Conservation (phyloP, 2,329 filamentous ascomycete species). For the Didymella arachidicola region DNA sequence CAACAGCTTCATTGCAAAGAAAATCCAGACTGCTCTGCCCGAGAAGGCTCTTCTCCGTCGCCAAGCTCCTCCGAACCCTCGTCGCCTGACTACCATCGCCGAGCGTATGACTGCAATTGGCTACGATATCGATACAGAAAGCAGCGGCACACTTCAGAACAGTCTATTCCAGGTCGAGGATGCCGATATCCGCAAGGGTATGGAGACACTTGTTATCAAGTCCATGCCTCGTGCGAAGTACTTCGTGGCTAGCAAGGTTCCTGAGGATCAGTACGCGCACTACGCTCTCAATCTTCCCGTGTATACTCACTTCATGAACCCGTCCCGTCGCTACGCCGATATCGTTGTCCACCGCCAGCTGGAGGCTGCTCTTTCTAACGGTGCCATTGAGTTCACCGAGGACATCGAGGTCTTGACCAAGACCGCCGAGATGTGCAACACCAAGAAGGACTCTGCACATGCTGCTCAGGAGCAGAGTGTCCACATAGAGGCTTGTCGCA, state of each 20-base stretch:
- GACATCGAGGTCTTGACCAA: slow-evolving; percentile 89
- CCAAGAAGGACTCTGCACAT: slow-evolving; percentile 98
- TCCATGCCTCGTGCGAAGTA: slow-evolving; percentile 97
- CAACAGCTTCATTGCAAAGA: slow-evolving; percentile 87
- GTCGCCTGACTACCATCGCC: slow-evolving; percentile 87
- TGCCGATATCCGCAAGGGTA: slow-evolving; percentile 88
- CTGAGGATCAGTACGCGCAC: slow-evolving; percentile 81
- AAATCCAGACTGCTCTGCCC: slow-evolving; percentile 77
- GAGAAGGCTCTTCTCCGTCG: slow-evolving; percentile 93
- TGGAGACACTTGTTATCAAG: slow-evolving; percentile 96
- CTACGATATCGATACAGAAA: slow-evolving; percentile 86
- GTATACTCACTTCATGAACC: slow-evolving; percentile 98
- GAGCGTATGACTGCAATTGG: slow-evolving; percentile 93
- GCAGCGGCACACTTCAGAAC: slow-evolving; percentile 90
- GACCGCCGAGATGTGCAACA: slow-evolving; percentile 95
- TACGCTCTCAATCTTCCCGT: slow-evolving; percentile 91
- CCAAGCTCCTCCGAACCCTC: slow-evolving; percentile 83
- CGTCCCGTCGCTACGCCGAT: slow-evolving; percentile 92
- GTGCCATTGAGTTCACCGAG: slow-evolving; percentile 83
- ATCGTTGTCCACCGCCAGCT: slow-evolving; percentile 95
- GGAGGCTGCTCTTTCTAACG: slow-evolving; percentile 82
- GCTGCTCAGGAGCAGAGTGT: slow-evolving; percentile 98
- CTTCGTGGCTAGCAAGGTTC: slow-evolving; percentile 81
- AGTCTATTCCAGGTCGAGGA: slow-evolving; percentile 95
- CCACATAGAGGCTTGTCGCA: slow-evolving; percentile 95